A percentile compares a stretch with the other conserved stretches of the same genome.
Conservation (phyloP, 2,329 filamentous ascomycete genomes). For the Fusarium sp. region DNA sequence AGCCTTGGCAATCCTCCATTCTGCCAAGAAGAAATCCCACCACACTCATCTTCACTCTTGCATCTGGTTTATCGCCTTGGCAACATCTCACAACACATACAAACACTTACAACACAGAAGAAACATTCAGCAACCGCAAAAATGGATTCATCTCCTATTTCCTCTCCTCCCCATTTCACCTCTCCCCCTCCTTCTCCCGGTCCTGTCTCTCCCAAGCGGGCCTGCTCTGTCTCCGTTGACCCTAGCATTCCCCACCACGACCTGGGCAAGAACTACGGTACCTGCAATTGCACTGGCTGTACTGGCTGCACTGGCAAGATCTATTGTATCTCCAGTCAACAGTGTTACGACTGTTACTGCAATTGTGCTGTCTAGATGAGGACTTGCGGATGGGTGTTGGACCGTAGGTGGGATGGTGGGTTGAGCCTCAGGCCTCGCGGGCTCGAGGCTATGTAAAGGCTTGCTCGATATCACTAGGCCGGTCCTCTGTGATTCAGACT, state of each 20-base stretch:
- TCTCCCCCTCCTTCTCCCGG: fast-evolving
- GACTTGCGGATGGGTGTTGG: too few relatives aligned
- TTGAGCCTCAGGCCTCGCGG: neutral
- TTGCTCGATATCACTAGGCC: neutral
- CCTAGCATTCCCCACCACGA: neutral
- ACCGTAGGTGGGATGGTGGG: too few relatives aligned
- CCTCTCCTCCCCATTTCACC: neutral
- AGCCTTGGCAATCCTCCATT: neutral
- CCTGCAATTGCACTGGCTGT: neutral
- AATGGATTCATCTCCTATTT: neutral
- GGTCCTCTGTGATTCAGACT: too few relatives aligned
- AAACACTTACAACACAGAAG: neutral
- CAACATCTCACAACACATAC: neutral
- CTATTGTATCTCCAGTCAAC: constrained; percentile 6
- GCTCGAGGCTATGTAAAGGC: neutral
- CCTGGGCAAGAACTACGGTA: neutral
- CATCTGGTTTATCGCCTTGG: neutral
- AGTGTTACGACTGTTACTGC: constrained; percentile 13
- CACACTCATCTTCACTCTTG: neutral
- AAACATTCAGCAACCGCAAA: neutral
- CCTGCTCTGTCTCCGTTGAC: fast-evolving
- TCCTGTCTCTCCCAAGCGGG: neutral
- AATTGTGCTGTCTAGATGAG: neutral
- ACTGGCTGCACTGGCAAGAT: neutral
- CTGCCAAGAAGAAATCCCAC: neutral